These are phyloP conservation scores for Claviceps capensis DNA, from an alignment of 2,329 filamentous ascomycete species.

Conservation along the genomic window DNA sequence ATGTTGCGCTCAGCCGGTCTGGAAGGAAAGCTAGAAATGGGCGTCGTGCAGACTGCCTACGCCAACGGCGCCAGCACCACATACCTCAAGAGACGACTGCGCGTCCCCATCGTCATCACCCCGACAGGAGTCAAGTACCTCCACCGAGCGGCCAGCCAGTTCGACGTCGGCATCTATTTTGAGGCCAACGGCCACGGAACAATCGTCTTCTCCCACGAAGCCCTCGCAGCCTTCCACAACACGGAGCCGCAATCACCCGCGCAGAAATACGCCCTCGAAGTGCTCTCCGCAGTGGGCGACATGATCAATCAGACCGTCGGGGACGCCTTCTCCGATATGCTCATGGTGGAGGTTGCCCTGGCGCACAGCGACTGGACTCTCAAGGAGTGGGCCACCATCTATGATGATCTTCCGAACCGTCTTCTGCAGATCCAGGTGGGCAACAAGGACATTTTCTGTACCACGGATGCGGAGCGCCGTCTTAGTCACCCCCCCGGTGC, in stretches of 20 bases:
- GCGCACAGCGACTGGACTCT: slow-evolving; percentile 88
- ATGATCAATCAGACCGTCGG: slow-evolving; percentile 98
- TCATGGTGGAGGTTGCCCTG: slow-evolving; percentile 90
- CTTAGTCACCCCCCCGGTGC: slow-evolving; percentile 66
- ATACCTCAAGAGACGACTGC: slow-evolving; percentile 78
- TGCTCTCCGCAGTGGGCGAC: slow-evolving; percentile 68
- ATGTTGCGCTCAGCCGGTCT: slow-evolving; percentile 71
- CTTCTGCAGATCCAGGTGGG: slow-evolving; percentile 86
- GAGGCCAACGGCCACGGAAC: slow-evolving; percentile 98
- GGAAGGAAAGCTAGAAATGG: slow-evolving; percentile 69
- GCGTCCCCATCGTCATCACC: slow-evolving; percentile 83
- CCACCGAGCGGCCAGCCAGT: slow-evolving; percentile 89
- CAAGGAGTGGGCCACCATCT: slow-evolving; percentile 84
- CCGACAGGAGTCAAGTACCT: slow-evolving; percentile 94
- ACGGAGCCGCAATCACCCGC: slow-evolving; percentile 80
- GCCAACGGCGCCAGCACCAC: slow-evolving; percentile 91
- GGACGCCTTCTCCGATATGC: slow-evolving; percentile 88
- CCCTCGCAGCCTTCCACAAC: slow-evolving; percentile 62
- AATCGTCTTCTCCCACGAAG: slow-evolving; percentile 80
- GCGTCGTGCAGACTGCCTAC: slow-evolving; percentile 94
- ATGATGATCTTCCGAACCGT: slow-evolving; percentile 86
- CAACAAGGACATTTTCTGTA: slow-evolving; percentile 79
- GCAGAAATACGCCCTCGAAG: slow-evolving; percentile 79
- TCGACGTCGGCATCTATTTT: slow-evolving; percentile 95
- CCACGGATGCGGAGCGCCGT: slow-evolving; percentile 82